Evolutionary conservation across 2,329 filamentous ascomycete genomes (phyloP).

Genomic region (Pezicula radicicola): DNA sequence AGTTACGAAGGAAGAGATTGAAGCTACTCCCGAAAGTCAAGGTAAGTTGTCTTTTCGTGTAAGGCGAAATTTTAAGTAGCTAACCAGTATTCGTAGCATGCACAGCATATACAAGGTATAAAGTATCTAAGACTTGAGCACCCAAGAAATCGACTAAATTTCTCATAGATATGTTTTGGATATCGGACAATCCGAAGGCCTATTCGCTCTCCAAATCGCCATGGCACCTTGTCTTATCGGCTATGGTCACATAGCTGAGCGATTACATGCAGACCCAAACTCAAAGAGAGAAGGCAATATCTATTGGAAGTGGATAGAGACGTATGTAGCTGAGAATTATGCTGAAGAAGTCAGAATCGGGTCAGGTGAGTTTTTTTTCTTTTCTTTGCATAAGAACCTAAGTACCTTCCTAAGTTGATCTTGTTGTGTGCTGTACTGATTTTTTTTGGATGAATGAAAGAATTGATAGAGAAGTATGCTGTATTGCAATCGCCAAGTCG

Average conservation of each 20-base stretch:
- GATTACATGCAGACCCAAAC: slow-evolving; percentile 61
- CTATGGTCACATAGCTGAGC: slow-evolving; percentile 75
- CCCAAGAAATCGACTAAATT: slow-evolving; percentile 3
- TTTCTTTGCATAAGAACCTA: not conserved
- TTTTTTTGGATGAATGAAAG: slow-evolving; percentile 34
- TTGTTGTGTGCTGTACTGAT: not conserved
- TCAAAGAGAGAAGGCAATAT: slow-evolving; percentile 62
- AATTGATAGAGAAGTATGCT: slow-evolving; percentile 73
- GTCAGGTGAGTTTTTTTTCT: slow-evolving; percentile 49
- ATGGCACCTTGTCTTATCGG: slow-evolving; percentile 88
- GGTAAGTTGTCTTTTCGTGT: slow-evolving; percentile 40
- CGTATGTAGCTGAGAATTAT: slow-evolving; percentile 82
- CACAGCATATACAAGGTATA: slow-evolving; percentile 66
- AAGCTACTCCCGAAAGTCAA: slow-evolving; percentile 69
- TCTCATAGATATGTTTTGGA: slow-evolving; percentile 73
- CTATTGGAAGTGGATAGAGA: slow-evolving; percentile 91
- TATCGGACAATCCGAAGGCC: slow-evolving; percentile 82
- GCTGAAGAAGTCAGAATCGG: slow-evolving; percentile 67
- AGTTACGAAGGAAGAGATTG: slow-evolving; percentile 70
- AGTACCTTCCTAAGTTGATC: too few species aligned
- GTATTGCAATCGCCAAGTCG: slow-evolving; percentile 68
- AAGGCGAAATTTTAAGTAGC: not conserved
- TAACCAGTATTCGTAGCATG: slow-evolving; percentile 47
- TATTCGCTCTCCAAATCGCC: slow-evolving; percentile 80
- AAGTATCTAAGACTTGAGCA: not conserved